Evolutionary conservation across 208 protist genomes (phyloP).

Genomic region (Lotmaria passim): DNA sequence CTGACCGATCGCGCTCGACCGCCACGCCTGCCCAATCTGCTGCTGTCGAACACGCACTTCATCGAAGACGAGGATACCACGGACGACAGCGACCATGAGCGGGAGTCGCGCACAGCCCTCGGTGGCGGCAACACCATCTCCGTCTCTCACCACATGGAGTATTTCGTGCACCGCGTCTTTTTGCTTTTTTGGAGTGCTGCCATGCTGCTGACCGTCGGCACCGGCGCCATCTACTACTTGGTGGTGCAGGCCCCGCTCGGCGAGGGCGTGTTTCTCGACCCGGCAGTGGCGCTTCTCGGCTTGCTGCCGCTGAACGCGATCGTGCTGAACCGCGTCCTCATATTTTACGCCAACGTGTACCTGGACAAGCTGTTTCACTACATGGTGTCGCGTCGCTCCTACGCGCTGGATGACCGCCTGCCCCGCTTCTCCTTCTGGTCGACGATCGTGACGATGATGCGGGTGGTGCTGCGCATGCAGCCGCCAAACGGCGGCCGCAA

Average conservation of each 20-base stretch:
- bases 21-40: constrained; percentile 76
- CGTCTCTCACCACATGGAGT: constrained; percentile 86
- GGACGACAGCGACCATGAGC: constrained; percentile 84
- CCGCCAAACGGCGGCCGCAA: constrained; percentile 54
- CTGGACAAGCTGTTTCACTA: constrained; percentile 84
- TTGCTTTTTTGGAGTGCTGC: constrained; percentile 70
- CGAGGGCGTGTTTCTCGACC: constrained; percentile 69
- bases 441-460: constrained; percentile 60
- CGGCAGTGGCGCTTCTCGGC: constrained; percentile 78
- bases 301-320: constrained; percentile 87
- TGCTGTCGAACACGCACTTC: constrained; percentile 43
- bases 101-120: constrained; percentile 63
- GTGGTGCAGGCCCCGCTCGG: constrained; percentile 44
- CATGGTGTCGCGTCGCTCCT: constrained; percentile 66
- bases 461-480: constrained; percentile 51
- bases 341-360: constrained; percentile 87
- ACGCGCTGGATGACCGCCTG: constrained; percentile 75
- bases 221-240: constrained; percentile 56
- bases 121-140: constrained; percentile 77
- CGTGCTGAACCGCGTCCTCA: constrained; percentile 74
- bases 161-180: constrained; percentile 80
- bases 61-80: constrained; percentile 80
- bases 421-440: constrained; percentile 76
- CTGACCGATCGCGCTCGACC: constrained; percentile 66
- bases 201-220: constrained; percentile 51